phyloP scores from a whole-genome alignment of 306 rosid species.

The Purshia tridentata region DNA sequence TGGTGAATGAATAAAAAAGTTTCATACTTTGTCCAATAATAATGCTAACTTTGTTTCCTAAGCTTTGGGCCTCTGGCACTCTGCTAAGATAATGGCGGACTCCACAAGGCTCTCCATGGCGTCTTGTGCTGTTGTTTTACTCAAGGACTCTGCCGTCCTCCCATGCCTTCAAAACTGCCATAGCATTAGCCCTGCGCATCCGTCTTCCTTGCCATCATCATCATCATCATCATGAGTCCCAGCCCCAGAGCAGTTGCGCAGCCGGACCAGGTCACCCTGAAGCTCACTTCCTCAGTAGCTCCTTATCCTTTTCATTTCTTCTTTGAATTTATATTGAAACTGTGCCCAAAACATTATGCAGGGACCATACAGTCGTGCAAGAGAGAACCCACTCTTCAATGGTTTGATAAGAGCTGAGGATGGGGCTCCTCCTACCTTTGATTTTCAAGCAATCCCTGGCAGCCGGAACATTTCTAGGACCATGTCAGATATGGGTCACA shows the following conservation, averaged over 20 bases:
- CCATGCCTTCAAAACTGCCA: conserved; percentile 13
- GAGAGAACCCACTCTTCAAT: conserved; percentile 47
- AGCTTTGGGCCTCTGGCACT: neutral
- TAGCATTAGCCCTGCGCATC: neutral
- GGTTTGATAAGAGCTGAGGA: conserved; percentile 35
- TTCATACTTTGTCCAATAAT: neutral
- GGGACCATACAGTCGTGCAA: conserved; percentile 41
- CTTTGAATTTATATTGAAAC: neutral
- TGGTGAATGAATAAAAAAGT: neutral
- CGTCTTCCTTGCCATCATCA: neutral
- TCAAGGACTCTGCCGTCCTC: conserved; percentile 22
- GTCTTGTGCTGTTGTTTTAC: conserved; percentile 19
- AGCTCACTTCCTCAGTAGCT: neutral
- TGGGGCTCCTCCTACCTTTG: conserved; percentile 21
- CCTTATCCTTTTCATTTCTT: neutral
- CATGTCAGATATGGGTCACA: conserved; percentile 36
- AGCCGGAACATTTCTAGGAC: conserved; percentile 25
- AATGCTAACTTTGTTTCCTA: neutral
- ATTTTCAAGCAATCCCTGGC: conserved; percentile 13
- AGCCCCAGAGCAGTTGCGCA: conserved; percentile 12
- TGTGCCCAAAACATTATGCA: conserved; percentile 25
- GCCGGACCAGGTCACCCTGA: conserved; percentile 15
- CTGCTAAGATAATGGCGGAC: conserved; percentile 27
- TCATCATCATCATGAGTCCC: conserved; percentile 9
- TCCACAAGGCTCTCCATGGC: conserved; percentile 19